These are phyloP conservation scores for Biscutella laevigata DNA, from an alignment of 441 rosid genomes.

Conservation along the genomic window DNA sequence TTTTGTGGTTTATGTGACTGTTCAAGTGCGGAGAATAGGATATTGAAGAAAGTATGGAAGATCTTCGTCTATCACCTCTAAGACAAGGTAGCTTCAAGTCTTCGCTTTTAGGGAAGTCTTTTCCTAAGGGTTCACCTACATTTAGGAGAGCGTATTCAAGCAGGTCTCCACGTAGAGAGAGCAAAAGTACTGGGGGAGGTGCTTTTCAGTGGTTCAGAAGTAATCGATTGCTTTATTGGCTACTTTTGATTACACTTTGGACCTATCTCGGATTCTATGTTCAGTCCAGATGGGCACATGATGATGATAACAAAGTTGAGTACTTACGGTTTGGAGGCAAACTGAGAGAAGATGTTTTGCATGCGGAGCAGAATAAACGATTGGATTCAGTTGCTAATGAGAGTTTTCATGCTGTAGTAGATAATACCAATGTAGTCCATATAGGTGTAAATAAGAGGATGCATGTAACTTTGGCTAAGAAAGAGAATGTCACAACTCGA, in stretches of 20 bases:
- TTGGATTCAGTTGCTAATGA: constrained; percentile 48
- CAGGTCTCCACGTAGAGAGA: constrained; percentile 77
- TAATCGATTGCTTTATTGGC: constrained; percentile 65
- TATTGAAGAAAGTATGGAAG: constrained; percentile 34
- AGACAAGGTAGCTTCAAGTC: constrained; percentile 57
- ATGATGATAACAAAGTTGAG: constrained; percentile 53
- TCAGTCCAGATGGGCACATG: constrained; percentile 97
- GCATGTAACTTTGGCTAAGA: constrained; percentile 48
- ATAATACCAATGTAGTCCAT: constrained; percentile 29
- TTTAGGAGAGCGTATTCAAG: constrained; percentile 50
- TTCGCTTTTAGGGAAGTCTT: constrained; percentile 59
- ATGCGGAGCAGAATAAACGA: constrained; percentile 29
- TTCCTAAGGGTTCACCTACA: constrained; percentile 67
- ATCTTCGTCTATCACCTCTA: constrained; percentile 46
- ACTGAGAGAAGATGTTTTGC: constrained; percentile 28
- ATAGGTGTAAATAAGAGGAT: constrained; percentile 33
- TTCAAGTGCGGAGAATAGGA: neutral
- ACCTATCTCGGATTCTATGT: constrained; percentile 86
- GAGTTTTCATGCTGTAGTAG: constrained; percentile 33
- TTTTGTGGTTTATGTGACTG: neutral
- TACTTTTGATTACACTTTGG: constrained; percentile 87
- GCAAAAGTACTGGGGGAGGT: constrained; percentile 46
- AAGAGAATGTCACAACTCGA: constrained; percentile 31
- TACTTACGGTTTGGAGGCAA: constrained; percentile 60
- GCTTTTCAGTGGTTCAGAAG: constrained; percentile 67